Percentiles rank a stretch among this genome's conserved stretches.
These are phyloP conservation scores for Ostreobium quekettii DNA, from an alignment of 139 green algal species.

Conservation along the genomic window DNA sequence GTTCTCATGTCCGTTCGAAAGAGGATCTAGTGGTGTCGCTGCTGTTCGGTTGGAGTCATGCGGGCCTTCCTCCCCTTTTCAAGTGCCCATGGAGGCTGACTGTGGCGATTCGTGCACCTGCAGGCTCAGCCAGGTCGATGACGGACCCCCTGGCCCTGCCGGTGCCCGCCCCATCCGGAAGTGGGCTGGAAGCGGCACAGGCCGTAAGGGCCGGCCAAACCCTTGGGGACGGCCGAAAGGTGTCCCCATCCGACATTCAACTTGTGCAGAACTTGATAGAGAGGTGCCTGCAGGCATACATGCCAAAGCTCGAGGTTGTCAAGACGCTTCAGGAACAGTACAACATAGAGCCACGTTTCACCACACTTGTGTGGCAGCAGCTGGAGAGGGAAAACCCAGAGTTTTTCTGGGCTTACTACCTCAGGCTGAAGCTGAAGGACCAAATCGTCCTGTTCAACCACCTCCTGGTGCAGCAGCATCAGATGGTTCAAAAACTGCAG, in stretches of 20 bases:
- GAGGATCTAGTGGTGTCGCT: too few species aligned
- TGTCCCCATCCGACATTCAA: conserved; percentile 73
- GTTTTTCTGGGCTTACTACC: conserved; percentile 85
- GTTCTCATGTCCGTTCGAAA: too few species aligned
- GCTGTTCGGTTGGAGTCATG: too few species aligned
- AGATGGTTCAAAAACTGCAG: conserved; percentile 46
- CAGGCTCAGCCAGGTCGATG: too few species aligned
- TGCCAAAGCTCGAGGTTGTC: conserved; percentile 75
- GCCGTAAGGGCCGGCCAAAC: too few species aligned
- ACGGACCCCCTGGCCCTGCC: too few species aligned
- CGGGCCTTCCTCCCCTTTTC: too few species aligned
- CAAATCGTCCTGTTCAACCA: conserved; percentile 93
- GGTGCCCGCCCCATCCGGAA: too few species aligned
- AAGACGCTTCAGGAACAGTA: conserved; percentile 46
- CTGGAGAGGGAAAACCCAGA: conserved; percentile 89
- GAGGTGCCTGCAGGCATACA: conserved; percentile 86
- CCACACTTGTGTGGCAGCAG: conserved; percentile 83
- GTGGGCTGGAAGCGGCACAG: too few species aligned
- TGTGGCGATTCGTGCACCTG: too few species aligned
- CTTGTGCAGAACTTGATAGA: conserved; percentile 90
- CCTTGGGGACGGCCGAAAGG: too few species aligned
- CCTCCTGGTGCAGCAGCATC: conserved; percentile 76
- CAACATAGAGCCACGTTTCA: conserved; percentile 78
- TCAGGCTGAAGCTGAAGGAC: conserved; percentile 75
- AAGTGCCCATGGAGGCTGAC: too few species aligned